Percentiles rank a stretch among this genome's conserved stretches.
phyloP scores from a whole-genome alignment of 345 rosid species.

The Boechera stricta region DNA sequence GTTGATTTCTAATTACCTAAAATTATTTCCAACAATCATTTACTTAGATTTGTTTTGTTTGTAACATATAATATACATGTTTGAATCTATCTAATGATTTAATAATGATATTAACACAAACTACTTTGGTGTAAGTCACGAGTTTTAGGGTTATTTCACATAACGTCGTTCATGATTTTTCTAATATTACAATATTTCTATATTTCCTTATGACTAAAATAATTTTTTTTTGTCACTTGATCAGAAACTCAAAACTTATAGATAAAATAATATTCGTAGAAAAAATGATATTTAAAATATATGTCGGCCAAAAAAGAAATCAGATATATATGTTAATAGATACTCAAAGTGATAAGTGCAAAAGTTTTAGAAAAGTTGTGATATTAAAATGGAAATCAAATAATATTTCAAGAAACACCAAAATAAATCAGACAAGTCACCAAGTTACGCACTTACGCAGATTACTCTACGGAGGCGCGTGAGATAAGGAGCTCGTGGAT shows the following conservation, averaged over 20 bases:
- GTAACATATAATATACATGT: too few species aligned
- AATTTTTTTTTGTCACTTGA: not conserved
- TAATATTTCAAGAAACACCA: not conserved
- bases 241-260: not conserved
- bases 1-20: not conserved
- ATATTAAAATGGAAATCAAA: not conserved
- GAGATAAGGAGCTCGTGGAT: not conserved
- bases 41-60: not conserved
- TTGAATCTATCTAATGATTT: too few species aligned
- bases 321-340: not conserved
- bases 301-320: not conserved
- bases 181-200: too few species aligned
- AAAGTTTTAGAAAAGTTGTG: not conserved
- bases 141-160: not conserved
- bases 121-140: not conserved
- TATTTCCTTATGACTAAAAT: not conserved
- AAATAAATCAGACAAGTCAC: not conserved
- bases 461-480: conserved; percentile 35
- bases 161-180: not conserved
- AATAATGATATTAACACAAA: too few species aligned
- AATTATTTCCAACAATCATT: not conserved
- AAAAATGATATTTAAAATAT: not conserved
- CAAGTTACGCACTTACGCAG: not conserved
- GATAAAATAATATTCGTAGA: not conserved
- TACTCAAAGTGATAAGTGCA: conserved; percentile 5